Base-by-base conservation (phyloP, 805 yeast genomes). In the Saccharomycopsis sp. region DNA sequence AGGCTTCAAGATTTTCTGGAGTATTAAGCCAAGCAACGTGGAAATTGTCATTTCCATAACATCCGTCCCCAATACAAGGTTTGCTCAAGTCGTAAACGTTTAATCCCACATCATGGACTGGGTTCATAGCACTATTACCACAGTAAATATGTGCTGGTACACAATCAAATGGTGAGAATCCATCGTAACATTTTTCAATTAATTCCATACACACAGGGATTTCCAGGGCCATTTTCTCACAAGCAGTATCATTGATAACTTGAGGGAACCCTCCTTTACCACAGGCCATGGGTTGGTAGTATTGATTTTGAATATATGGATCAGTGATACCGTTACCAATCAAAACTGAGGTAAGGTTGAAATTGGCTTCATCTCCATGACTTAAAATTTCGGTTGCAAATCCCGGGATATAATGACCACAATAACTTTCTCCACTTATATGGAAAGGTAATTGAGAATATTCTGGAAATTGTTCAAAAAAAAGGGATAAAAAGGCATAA, bases 311-410 rank as follows among this genome's bases (percentile, higher is more conserved):
- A 34, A 72, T 69, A 44, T 80, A 64, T 3, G 94, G 81, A 58
- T 86, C 94, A 27, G 95, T 85, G 51, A 88, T 73, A 39, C 97
- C 96, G 58, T 88, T 88, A 47, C 97, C 97, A 53, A 88, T 88
- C 57, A 89, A 56, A 15, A 88, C 78, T 3, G 95, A 83, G 9
- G 81, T 64, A 49, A 87, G 67, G 52, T 84, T 74, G 54, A 79
- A 76, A 17, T 70, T 62, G n/a, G n/a, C n/a, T n/a, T n/a, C n/a
- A n/a, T 8, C 25, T 6, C 23, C 39, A 21, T 54, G 69, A 45
- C 51, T 61, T 61, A 64, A 49, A 39, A 75, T 70, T 45, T 72
- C 76, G 30, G 69, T 65, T 17, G 79, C 79, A 52, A 75, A 77
- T 6, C 70, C 74, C 9, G 92, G 92, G 43, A 82, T 78, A 58